A percentile compares a stretch with the other conserved stretches of the same genome.
phyloP scores from a whole-genome alignment of 306 rosid genomes.

The Castanopsis chinensis region DNA sequence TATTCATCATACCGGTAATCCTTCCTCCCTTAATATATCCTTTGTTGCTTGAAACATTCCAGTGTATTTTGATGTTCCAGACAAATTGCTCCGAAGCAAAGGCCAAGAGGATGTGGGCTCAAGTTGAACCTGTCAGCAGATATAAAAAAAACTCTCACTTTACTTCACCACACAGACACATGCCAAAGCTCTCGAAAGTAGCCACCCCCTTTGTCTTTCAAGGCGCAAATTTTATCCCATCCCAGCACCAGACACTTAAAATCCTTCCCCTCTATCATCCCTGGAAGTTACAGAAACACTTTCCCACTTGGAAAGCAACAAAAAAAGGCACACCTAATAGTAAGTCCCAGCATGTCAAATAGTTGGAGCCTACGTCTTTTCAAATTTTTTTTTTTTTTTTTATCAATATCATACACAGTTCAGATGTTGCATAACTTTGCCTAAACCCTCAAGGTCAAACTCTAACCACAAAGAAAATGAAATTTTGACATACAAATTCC shows the following conservation, averaged over 20 bases:
- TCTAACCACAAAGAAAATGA: not conserved
- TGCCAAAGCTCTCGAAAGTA: not conserved
- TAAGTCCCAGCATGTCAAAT: not conserved
- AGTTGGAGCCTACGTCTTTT: not conserved
- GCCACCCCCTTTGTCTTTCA: not conserved
- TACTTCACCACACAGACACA: constrained; percentile 12
- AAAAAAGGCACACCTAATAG: not conserved
- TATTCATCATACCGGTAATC: constrained; percentile 49
- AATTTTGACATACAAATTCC: not conserved
- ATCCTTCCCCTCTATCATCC: not conserved
- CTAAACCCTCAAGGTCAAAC: not conserved
- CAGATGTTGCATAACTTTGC: not conserved
- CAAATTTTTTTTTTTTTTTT: too few species aligned
- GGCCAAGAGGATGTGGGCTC: constrained; percentile 92
- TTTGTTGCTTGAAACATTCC: constrained; percentile 88
- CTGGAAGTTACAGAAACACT: not conserved
- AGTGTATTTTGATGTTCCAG: constrained; percentile 73
- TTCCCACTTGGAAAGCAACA: not conserved
- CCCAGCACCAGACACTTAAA: not conserved
- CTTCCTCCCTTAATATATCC: constrained; percentile 95
- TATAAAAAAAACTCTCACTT: constrained; percentile 9
- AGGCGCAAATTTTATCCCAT: not conserved
- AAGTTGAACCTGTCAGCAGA: constrained; percentile 71
- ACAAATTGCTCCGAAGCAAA: constrained; percentile 47
- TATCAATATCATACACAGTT: not conserved